These are phyloP conservation scores for Posidonia oceanica DNA, from an alignment of 116 monocot species.

Conservation along the genomic window DNA sequence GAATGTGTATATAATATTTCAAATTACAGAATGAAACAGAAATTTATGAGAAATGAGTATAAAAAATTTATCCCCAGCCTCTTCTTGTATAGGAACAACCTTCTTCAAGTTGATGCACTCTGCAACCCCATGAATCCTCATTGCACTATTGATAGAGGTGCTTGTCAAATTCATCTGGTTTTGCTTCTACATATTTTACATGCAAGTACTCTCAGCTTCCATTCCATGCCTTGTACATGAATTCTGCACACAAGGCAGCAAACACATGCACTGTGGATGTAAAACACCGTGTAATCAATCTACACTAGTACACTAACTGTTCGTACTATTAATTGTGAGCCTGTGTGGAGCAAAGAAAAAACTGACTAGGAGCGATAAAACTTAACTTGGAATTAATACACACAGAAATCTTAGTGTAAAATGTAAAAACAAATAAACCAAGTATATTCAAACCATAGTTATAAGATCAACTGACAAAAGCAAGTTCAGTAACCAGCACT, in stretches of 20 bases:
- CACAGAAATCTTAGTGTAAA: too few species aligned
- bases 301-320: background rate
- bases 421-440: too few species aligned
- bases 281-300: background rate
- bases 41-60: too few species aligned
- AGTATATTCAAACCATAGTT: too few species aligned
- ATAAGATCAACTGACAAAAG: too few species aligned
- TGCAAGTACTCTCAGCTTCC: conserved; percentile 51
- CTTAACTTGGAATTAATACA: background rate
- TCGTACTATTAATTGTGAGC: background rate
- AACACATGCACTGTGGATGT: conserved; percentile 11
- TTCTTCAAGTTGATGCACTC: background rate
- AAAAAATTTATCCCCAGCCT: background rate
- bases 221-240: conserved; percentile 67
- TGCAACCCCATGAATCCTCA: background rate
- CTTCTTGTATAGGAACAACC: background rate
- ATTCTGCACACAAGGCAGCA: conserved; percentile 42
- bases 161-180: background rate
- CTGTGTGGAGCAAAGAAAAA: background rate
- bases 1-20: background rate
- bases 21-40: too few species aligned
- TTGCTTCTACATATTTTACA: conserved; percentile 22
- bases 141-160: background rate
- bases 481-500: too few species aligned
- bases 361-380: background rate